Evolutionary conservation across 2,329 filamentous ascomycete species (phyloP), one percentile per base, ranked within the genome.

Genomic region (Phialophora chinensis): DNA sequence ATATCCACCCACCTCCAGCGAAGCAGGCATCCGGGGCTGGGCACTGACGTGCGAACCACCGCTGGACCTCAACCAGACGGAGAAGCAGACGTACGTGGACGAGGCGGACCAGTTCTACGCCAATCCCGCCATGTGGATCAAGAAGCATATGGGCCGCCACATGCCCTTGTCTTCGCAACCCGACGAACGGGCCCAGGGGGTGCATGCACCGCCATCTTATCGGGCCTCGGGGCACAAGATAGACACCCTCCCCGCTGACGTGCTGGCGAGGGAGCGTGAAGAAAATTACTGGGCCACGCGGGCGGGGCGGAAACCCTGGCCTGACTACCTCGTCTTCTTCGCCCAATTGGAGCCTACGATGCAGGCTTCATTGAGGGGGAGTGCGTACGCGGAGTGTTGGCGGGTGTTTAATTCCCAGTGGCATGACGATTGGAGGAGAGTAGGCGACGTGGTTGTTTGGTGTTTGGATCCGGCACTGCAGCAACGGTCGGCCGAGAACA

Each of bases 41-140:
- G 94, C 93, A 0, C 82, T 98, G 17, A 90, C 91, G 5, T 99
- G 95, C 78, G 93, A 97, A 72, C 95, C 95, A 1, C 95, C 95
- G 0, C 80, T 99, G 12, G 81, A 89, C 73, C 83, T 93, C 0
- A 82, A 84, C 29, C 77, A 79, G 5, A 72, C 80, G 7, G 85
- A 91, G 75, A 87, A 93, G 50, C 82, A 80, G 1, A 75, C 75
- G 1, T 99, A 99, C 78, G 81, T 90, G 17, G 93, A 97, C 76
- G 94, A 99, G 81, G 93, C 93, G 7, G 93, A 97, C 76, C 85
- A 89, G 53, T 99, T 99, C 81, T 98, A 97, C 79, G 85, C 82
- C 10, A 78, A 90, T 67, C 87, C 89, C 5, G 76, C 70, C 35
- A 71, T 69, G 0, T 94, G 92, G 73, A 75, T 93, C 33, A 78